These are phyloP conservation scores for Capronia epimyces DNA, from an alignment of 2,329 filamentous ascomycete genomes.

Conservation along the genomic window DNA sequence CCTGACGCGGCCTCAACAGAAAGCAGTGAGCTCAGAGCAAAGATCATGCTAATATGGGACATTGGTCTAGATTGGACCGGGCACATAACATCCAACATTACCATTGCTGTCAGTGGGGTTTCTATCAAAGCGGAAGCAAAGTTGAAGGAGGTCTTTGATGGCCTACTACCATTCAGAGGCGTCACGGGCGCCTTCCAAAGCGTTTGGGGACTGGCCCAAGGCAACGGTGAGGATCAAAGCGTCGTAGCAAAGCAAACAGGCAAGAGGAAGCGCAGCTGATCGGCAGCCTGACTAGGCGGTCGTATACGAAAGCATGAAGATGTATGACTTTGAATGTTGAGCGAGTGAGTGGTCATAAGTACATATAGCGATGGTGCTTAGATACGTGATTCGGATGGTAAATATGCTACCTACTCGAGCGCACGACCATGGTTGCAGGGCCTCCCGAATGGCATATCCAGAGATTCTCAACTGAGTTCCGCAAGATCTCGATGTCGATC, in stretches of 20 bases:
- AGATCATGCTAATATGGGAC: constrained; percentile 25
- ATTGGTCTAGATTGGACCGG: constrained; percentile 26
- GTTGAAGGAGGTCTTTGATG: constrained; percentile 21
- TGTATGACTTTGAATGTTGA: background rate
- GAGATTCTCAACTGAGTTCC: too few relatives aligned
- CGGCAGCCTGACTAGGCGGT: background rate
- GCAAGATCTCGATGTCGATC: background rate
- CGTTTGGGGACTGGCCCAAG: constrained; percentile 18
- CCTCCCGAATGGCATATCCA: too few relatives aligned
- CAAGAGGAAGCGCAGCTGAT: background rate
- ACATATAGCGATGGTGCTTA: too few relatives aligned
- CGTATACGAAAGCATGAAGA: background rate
- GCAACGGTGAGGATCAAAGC: constrained; percentile 7
- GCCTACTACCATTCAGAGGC: constrained; percentile 15
- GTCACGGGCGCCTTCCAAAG: constrained; percentile 17
- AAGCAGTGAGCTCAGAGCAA: constrained; percentile 9
- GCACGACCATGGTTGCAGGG: too few relatives aligned
- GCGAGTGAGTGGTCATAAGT: background rate
- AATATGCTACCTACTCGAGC: too few relatives aligned
- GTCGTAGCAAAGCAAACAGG: background rate
- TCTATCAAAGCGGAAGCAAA: constrained; percentile 9
- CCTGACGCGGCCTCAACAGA: background rate
- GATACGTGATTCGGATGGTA: too few relatives aligned
- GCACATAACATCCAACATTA: constrained; percentile 9
- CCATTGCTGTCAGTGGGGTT: constrained; percentile 19